Base-by-base conservation (phyloP, 169 alveolate genomes). In the Eimeria tenella region DNA sequence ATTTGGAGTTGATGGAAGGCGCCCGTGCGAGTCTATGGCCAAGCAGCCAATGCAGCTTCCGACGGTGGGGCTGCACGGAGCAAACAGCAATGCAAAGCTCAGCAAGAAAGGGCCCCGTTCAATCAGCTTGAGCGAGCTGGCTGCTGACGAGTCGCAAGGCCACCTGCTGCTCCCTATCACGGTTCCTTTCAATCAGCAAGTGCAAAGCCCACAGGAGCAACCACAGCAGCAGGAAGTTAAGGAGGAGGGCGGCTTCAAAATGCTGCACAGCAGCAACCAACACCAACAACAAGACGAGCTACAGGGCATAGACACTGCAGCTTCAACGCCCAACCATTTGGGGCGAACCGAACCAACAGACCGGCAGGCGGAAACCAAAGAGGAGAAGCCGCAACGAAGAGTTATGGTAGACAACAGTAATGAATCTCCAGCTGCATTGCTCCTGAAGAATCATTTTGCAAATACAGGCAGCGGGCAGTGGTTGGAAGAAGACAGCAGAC, bases 301-400 rank as follows among this genome's bases (percentile, higher is more conserved):
- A n/a, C 77, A 82, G 23, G 90, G 65, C 21, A 58, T 82, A 10
- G 90, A 82, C 90, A 82, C 90, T 60, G 90, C 90, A 4, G 90
- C 90, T 2, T 82, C 90, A 42, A 60, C 90, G 21, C 73, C 90
- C 4, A 60, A 82, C 75, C 90, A 82, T 74, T 15, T 82, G 31
- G n/a, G 90, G 5, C 58, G 75, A 49, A 82, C 31, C 50, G 75
- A 58, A 31, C n/a, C 70, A 15, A 56, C 62, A 25, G 25, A n/a
- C 3, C 31, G 6, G 65, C 73, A 8, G 0, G 3, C 10, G 0
- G 49, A 56, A 4, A 17, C 10, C 25, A 50, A 23, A 23, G 52
- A 25, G 15, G 77, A 60, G 15, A 53, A 42, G 5, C 17, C 13
- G 21, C 70, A 79, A 11, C 11, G 7, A 5, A 19, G 0, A 56